phyloP scores from a whole-genome alignment of 768 basidiomycete genomes.

The Pleurotus eryngii region DNA sequence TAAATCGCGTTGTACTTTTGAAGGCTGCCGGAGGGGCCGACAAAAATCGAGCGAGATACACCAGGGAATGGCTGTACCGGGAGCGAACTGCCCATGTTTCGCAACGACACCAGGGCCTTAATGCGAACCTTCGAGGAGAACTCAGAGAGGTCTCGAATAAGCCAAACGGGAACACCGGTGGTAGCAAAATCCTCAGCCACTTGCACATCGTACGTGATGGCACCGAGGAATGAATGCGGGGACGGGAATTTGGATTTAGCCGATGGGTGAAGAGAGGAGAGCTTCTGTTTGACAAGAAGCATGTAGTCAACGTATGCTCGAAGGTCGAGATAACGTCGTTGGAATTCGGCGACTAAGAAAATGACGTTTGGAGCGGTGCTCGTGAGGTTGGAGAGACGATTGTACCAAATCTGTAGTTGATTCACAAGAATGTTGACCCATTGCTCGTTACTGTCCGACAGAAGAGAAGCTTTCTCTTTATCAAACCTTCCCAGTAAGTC shows the following conservation, averaged over 20 bases:
- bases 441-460: no score
- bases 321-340: neutral
- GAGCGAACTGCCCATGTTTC: neutral
- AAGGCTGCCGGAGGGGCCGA: neutral
- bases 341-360: neutral
- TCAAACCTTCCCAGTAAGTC: no score
- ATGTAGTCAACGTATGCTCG: neutral
- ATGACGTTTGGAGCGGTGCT: neutral
- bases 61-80: neutral
- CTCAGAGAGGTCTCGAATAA: conserved; percentile 3
- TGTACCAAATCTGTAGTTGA: neutral
- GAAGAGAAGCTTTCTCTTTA: no score
- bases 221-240: conserved; percentile 6
- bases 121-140: conserved; percentile 3
- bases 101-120: neutral
- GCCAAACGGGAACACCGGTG: conserved; percentile 20
- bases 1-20: neutral
- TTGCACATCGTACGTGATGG: conserved; percentile 7
- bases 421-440: neutral
- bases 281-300: neutral
- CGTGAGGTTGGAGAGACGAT: neutral
- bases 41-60: neutral
- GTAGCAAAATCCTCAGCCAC: conserved; percentile 9
- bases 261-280: neutral
- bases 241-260: neutral